Evolutionary conservation across 805 yeast species (phyloP).

Genomic region (Pichia eremophila): DNA sequence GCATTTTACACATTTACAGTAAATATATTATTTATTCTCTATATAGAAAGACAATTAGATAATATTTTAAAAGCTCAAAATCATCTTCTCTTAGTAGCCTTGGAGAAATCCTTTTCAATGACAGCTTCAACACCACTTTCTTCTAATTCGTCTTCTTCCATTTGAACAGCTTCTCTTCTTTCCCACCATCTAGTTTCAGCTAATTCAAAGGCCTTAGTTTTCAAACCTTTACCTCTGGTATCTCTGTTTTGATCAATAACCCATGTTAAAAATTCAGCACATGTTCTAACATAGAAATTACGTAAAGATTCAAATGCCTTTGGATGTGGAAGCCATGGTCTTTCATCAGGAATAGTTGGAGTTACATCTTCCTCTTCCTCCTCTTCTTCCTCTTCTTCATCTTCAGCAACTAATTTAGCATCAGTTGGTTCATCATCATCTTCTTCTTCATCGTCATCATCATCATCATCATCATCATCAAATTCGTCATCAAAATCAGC

Average conservation of each 20-base stretch:
- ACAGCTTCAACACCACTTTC: conserved; percentile 91
- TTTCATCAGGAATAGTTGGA: conserved; percentile 74
- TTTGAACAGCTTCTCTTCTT: conserved; percentile 84
- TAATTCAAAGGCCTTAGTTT: conserved; percentile 80
- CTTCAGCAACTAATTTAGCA: conserved; percentile 35
- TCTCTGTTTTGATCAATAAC: conserved; percentile 79
- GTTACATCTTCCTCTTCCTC: conserved; percentile 52
- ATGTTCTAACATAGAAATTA: conserved; percentile 77
- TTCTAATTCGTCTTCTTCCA: conserved; percentile 81
- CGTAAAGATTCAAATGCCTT: conserved; percentile 83
- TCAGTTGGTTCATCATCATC: conserved; percentile 31
- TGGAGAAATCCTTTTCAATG: conserved; percentile 56
- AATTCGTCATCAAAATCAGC: conserved; percentile 59
- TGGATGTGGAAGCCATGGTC: conserved; percentile 98
- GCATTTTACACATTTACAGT: too few relatives aligned
- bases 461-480: conserved; percentile 59
- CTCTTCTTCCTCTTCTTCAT: conserved; percentile 59
- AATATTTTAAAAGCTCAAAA: not conserved
- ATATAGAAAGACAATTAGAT: not conserved
- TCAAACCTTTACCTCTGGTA: conserved; percentile 82
- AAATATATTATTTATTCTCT: not conserved
- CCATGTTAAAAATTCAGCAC: conserved; percentile 86
- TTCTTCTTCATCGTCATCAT: conserved; percentile 50
- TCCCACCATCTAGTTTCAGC: conserved; percentile 98
- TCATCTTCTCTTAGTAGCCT: conserved; percentile 40